Conservation (phyloP, 2,329 filamentous ascomycete species). For the Cercospora sesami region DNA sequence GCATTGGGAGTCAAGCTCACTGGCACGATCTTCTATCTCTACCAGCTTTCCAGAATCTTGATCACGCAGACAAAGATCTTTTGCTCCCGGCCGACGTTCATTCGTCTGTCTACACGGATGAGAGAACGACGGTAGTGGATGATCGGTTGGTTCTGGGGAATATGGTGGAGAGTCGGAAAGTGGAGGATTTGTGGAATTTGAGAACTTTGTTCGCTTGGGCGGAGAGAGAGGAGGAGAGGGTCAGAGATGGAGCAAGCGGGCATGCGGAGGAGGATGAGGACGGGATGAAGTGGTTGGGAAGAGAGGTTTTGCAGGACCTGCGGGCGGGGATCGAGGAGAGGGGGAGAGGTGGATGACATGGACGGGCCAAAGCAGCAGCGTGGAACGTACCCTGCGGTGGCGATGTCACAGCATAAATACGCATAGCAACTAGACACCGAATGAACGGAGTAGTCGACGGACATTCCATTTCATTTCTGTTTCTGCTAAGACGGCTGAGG, state of each 20-base stretch:
- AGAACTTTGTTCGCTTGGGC: slow-evolving; percentile 66
- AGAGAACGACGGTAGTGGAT: slow-evolving; percentile 66
- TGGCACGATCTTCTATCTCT: slow-evolving; percentile 76
- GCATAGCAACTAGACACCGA: too few relatives aligned
- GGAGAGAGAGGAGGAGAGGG: slow-evolving; percentile 44
- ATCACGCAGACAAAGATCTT: slow-evolving; percentile 63
- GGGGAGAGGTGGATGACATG: slow-evolving; percentile 23
- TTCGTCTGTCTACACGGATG: slow-evolving; percentile 53
- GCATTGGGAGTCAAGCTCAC: slow-evolving; percentile 15
- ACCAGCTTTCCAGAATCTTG: slow-evolving; percentile 51
- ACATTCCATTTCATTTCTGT: too few relatives aligned
- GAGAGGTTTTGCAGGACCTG: slow-evolving; percentile 57
- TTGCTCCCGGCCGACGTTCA: slow-evolving; percentile 41
- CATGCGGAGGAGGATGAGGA: neutral
- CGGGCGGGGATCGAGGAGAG: slow-evolving; percentile 52
- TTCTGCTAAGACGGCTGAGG: too few relatives aligned
- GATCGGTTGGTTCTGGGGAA: slow-evolving; percentile 63
- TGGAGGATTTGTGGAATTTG: slow-evolving; percentile 63
- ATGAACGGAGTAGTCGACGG: too few relatives aligned
- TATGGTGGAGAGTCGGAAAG: slow-evolving; percentile 47
- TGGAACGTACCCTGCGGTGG: neutral
- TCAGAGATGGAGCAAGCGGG: neutral
- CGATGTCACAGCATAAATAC: neutral
- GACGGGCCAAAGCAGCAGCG: neutral
- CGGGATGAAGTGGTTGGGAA: slow-evolving; percentile 55